A percentile compares a stretch with the other conserved stretches of the same genome.
These are phyloP conservation scores for Colletotrichum limetticola DNA, from an alignment of 2,329 filamentous ascomycete genomes.

Conservation along the genomic window DNA sequence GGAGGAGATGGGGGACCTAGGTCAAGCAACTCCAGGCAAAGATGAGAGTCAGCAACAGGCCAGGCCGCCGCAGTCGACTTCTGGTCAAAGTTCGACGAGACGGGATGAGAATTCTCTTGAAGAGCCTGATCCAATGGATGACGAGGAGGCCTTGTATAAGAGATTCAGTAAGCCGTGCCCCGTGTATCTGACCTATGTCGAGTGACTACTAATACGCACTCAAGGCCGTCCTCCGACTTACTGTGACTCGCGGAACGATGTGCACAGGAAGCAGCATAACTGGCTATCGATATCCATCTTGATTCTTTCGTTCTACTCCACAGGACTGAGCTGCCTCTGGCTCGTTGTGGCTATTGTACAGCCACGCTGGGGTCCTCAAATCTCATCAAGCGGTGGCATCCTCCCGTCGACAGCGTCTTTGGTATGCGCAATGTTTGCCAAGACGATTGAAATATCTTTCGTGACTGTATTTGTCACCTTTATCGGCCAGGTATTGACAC, in stretches of 20 bases:
- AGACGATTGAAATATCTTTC: constrained; percentile 81
- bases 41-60: not conserved
- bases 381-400: constrained; percentile 65
- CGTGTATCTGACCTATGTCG: not conserved
- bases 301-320: constrained; percentile 69
- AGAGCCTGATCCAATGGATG: constrained; percentile 30
- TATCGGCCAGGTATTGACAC: constrained; percentile 79
- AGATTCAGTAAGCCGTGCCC: constrained; percentile 43
- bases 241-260: constrained; percentile 46
- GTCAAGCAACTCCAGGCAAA: not conserved
- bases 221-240: constrained; percentile 44
- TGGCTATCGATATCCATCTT: constrained; percentile 64
- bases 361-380: constrained; percentile 69
- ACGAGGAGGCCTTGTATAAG: constrained; percentile 43
- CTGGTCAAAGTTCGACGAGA: not conserved
- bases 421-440: constrained; percentile 76
- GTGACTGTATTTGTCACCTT: constrained; percentile 82
- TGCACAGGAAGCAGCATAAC: constrained; percentile 45
- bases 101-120: not conserved
- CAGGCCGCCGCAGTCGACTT: not conserved
- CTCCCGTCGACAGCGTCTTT: constrained; percentile 73
- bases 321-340: constrained; percentile 73
- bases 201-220: not conserved
- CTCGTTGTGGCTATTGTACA: constrained; percentile 69
- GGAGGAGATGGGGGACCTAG: constrained; percentile 20